phyloP scores from a whole-genome alignment of 1,284 basidiomycete species.

The Heterobasidion occidentale region DNA sequence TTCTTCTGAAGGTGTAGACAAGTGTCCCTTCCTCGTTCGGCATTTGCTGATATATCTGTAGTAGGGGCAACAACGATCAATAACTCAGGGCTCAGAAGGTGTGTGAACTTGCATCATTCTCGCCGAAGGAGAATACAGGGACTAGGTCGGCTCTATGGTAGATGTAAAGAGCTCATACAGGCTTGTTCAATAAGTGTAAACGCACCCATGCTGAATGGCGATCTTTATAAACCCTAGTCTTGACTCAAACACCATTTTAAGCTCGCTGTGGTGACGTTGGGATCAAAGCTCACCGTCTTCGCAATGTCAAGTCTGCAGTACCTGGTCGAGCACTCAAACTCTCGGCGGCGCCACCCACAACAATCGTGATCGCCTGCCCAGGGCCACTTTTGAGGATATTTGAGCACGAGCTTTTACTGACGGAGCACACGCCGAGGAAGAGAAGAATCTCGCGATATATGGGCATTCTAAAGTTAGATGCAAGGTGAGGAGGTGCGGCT shows the following conservation, averaged over 20 bases:
- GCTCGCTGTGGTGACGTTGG: no score
- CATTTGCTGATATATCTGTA: slow-evolving; percentile 91
- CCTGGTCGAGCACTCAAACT: slow-evolving; percentile 90
- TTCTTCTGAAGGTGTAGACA: slow-evolving; percentile 84
- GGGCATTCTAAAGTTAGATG: slow-evolving; percentile 87
- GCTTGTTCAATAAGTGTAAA: slow-evolving; percentile 2
- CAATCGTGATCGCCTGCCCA: slow-evolving; percentile 82
- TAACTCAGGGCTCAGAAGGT: no score
- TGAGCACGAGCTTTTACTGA: slow-evolving; percentile 84
- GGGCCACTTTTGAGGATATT: slow-evolving; percentile 78
- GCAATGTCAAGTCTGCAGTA: slow-evolving; percentile 88
- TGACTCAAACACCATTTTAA: background rate
- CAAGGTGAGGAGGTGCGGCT: slow-evolving; percentile 90
- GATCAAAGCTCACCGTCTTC: slow-evolving; percentile 46
- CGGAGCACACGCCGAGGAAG: slow-evolving; percentile 83
- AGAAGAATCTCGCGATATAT: slow-evolving; percentile 91
- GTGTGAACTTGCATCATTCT: slow-evolving; percentile 78
- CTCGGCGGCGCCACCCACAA: slow-evolving; percentile 95
- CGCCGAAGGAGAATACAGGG: slow-evolving; percentile 94
- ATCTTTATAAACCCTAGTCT: slow-evolving; percentile 94
- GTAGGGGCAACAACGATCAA: background rate
- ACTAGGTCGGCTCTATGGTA: slow-evolving; percentile 76
- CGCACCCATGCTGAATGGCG: slow-evolving; percentile 87
- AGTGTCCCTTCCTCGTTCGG: slow-evolving; percentile 89
- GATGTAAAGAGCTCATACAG: background rate